Evolutionary conservation across 192 early-diverging fungal genomes (phyloP).

Genomic region (Chytriomyces confervae): DNA sequence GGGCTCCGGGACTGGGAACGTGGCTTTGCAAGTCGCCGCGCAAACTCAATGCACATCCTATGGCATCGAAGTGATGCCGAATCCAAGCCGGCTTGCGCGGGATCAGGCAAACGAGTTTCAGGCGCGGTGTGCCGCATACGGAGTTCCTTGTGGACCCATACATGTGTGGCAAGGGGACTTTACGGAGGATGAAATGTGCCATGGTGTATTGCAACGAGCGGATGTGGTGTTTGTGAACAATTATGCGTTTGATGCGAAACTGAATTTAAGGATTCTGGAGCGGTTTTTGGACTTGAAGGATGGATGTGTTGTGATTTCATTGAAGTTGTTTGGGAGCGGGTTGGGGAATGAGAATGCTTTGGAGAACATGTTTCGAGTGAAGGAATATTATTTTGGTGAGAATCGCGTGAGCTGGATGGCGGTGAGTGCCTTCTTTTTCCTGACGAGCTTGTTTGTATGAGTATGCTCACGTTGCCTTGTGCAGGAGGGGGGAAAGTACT

Average conservation of each 20-base stretch:
- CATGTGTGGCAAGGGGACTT: conserved; percentile 84
- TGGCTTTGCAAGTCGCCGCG: conserved; percentile 93
- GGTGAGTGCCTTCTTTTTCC: conserved; percentile 23
- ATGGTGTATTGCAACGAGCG: conserved; percentile 72
- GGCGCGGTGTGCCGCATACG: conserved; percentile 72
- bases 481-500: conserved; percentile 39
- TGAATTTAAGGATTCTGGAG: conserved; percentile 84
- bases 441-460: background rate
- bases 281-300: conserved; percentile 94
- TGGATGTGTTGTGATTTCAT: conserved; percentile 80
- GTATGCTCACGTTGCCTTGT: background rate
- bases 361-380: conserved; percentile 57
- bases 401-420: conserved; percentile 59
- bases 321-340: conserved; percentile 79
- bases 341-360: conserved; percentile 62
- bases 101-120: conserved; percentile 84
- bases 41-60: conserved; percentile 79
- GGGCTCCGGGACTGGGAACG: conserved; percentile 92
- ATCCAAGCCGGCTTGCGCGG: conserved; percentile 77
- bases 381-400: conserved; percentile 51
- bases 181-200: conserved; percentile 72
- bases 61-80: conserved; percentile 93
- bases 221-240: conserved; percentile 87
- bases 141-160: conserved; percentile 57
- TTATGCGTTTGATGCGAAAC: conserved; percentile 85